These are phyloP conservation scores for Vanderwaltozyma verrucispora DNA, from an alignment of 805 yeast genomes.

Conservation along the genomic window DNA sequence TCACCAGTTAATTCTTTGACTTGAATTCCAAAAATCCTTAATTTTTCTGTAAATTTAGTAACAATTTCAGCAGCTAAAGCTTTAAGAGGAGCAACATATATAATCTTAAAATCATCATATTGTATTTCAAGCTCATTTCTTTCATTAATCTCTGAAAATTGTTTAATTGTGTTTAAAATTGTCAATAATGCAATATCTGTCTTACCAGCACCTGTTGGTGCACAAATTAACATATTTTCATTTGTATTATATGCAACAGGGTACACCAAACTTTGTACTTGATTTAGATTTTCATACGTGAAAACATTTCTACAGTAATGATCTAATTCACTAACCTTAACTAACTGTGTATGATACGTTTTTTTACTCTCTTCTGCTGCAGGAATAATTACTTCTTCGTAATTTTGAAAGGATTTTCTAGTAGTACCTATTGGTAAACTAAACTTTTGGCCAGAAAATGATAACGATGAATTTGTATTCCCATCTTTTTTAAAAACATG, in stretches of 20 bases:
- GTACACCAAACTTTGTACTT: slow-evolving; percentile 82
- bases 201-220: slow-evolving; percentile 98
- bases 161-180: slow-evolving; percentile 68
- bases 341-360: slow-evolving; percentile 34
- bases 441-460: slow-evolving; percentile 72
- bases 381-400: slow-evolving; percentile 83
- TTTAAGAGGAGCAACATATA: slow-evolving; percentile 88
- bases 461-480: slow-evolving; percentile 45
- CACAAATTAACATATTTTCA: slow-evolving; percentile 93
- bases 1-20: slow-evolving; percentile 92
- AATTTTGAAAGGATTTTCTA: slow-evolving; percentile 44
- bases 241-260: slow-evolving; percentile 89
- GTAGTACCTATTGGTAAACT: slow-evolving; percentile 75
- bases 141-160: slow-evolving; percentile 46
- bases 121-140: slow-evolving; percentile 52
- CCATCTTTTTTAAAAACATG: slow-evolving; percentile 74
- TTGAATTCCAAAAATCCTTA: slow-evolving; percentile 75
- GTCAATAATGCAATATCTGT: slow-evolving; percentile 86
- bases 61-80: slow-evolving; percentile 96
- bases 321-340: slow-evolving; percentile 58
- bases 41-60: slow-evolving; percentile 68
- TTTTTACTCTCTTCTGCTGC: slow-evolving; percentile 42
- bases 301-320: slow-evolving; percentile 76
- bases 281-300: slow-evolving; percentile 65
- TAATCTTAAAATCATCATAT: slow-evolving; percentile 78